These are phyloP conservation scores for Aegilops umbellulata DNA, from an alignment of 176 grass and related monocot species.

Conservation along the genomic window DNA sequence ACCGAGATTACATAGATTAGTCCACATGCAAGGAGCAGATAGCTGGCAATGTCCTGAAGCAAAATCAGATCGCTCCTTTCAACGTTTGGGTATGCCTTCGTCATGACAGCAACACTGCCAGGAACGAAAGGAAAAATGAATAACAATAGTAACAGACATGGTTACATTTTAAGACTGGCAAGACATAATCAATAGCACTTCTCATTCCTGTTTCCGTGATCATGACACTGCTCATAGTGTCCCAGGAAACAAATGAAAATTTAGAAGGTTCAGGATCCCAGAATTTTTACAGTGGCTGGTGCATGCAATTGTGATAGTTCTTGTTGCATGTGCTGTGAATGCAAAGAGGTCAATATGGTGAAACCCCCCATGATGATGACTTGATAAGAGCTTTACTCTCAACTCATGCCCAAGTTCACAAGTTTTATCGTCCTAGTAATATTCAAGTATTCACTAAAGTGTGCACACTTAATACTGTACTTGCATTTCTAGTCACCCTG, in stretches of 20 bases:
- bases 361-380: background rate
- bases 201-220: background rate
- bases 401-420: background rate
- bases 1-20: constrained; percentile 78
- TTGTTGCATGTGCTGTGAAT: background rate
- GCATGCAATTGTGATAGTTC: background rate
- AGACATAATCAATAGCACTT: background rate
- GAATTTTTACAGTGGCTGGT: background rate
- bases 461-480: background rate
- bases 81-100: constrained; percentile 70
- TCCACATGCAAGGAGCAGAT: constrained; percentile 89
- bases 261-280: background rate
- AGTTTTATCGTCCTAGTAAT: background rate
- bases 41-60: constrained; percentile 90
- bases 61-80: constrained; percentile 59
- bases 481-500: background rate
- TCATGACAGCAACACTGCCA: constrained; percentile 93
- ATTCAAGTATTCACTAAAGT: constrained; percentile 14
- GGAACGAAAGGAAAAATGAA: constrained; percentile 19
- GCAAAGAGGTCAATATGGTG: constrained; percentile 1
- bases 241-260: background rate
- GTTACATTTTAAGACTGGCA: background rate
- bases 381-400: background rate
- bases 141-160: constrained; percentile 2
- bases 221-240: background rate